A percentile compares a stretch with the other conserved stretches of the same genome.
Evolutionary conservation across 73 alveolate genomes (phyloP).

Genomic region (Stentor coeruleus): DNA sequence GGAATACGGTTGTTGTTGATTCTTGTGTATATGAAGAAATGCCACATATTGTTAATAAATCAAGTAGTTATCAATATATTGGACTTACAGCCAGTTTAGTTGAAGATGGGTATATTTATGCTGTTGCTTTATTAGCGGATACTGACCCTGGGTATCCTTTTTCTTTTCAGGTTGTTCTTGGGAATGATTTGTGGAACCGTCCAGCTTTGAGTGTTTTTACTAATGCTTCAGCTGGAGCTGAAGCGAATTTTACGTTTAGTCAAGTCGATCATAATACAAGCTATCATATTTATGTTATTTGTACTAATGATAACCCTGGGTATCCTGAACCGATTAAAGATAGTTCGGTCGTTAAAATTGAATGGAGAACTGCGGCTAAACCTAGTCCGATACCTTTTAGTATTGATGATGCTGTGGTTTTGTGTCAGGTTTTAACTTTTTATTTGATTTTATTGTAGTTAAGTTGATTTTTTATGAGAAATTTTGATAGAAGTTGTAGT

Average conservation of each 20-base stretch:
- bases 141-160: not conserved
- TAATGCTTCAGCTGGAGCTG: not conserved
- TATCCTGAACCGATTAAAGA: not conserved
- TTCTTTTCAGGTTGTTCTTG: conserved; percentile 22
- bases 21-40: not conserved
- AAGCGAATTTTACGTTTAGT: not conserved
- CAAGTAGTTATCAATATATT: not conserved
- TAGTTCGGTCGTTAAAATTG: not conserved
- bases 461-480: too few relatives aligned
- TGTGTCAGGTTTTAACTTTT: too few relatives aligned
- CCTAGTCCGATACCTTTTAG: not conserved
- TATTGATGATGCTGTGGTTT: not conserved
- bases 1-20: not conserved
- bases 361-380: conserved; percentile 9
- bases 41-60: not conserved
- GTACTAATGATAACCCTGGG: not conserved
- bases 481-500: too few relatives aligned
- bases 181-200: conserved; percentile 10
- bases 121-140: not conserved
- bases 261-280: not conserved
- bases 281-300: not conserved
- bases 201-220: not conserved
- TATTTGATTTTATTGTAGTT: too few relatives aligned
- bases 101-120: conserved; percentile 22
- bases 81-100: not conserved